These are phyloP conservation scores for Clathrospora elynae DNA, from an alignment of 2,329 filamentous ascomycete genomes.

Conservation along the genomic window DNA sequence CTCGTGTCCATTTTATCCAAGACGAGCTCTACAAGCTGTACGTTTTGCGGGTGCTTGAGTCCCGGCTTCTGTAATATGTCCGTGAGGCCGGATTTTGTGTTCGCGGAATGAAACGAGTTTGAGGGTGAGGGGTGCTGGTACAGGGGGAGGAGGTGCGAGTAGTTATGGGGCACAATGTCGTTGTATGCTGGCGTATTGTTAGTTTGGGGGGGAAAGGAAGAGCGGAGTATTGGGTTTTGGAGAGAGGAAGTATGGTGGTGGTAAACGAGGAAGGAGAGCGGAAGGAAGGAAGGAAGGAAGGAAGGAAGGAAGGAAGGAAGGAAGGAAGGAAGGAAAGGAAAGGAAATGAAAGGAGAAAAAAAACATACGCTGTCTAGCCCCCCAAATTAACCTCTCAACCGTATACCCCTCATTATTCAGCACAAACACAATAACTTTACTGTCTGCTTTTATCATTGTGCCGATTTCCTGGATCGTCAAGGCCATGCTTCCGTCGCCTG, in stretches of 20 bases:
- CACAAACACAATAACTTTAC: conserved; percentile 48
- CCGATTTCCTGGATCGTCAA: conserved; percentile 69
- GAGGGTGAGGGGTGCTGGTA: conserved; percentile 44
- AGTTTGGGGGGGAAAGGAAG: conserved; percentile 1
- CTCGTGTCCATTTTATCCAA: conserved; percentile 41
- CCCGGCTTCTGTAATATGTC: conserved; percentile 39
- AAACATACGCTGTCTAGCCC: conserved; percentile 43
- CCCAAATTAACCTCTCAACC: conserved; percentile 54
- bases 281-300: too few species aligned
- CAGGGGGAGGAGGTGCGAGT: conserved; percentile 49
- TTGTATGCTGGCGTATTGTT: conserved; percentile 40
- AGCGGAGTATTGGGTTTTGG: too few species aligned
- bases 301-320: too few species aligned
- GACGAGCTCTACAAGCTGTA: conserved; percentile 52
- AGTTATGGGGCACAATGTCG: conserved; percentile 49
- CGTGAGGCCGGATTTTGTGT: conserved; percentile 48
- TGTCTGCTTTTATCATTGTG: conserved; percentile 59
- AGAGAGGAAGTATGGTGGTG: too few species aligned
- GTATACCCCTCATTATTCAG: conserved; percentile 56
- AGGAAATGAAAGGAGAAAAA: neutral
- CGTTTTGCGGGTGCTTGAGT: conserved; percentile 35
- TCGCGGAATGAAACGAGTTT: conserved; percentile 44
- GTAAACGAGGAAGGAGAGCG: too few species aligned
- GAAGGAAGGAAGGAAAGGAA: neutral
- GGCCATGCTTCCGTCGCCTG: conserved; percentile 68